Conservation (phyloP, 345 rosid species). For the Eucalyptus erythrocorys region DNA sequence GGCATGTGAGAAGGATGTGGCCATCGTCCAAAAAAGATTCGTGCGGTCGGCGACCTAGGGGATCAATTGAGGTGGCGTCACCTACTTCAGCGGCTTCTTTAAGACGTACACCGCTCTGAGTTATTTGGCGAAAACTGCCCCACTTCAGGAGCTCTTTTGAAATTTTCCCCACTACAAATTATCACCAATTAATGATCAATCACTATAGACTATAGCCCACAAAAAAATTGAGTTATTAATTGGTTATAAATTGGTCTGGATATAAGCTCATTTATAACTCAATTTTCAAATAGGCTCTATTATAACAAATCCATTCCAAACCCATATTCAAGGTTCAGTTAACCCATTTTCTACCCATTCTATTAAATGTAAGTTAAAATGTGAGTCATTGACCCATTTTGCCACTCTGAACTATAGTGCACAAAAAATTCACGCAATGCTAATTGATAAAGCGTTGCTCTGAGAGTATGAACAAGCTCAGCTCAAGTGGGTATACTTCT, state of each 20-base stretch:
- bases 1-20: background rate
- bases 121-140: background rate
- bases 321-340: background rate
- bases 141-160: background rate
- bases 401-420: background rate
- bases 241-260: background rate
- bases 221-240: background rate
- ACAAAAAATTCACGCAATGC: background rate
- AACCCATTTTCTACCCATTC: background rate
- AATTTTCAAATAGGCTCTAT: background rate
- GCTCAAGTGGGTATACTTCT: background rate
- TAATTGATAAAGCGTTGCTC: background rate
- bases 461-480: background rate
- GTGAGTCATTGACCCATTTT: background rate
- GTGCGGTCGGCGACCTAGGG: background rate
- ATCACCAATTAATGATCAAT: background rate
- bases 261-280: background rate
- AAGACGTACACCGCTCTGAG: background rate
- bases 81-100: background rate
- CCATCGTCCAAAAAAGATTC: background rate
- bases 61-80: background rate
- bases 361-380: no score
- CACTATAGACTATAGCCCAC: background rate
- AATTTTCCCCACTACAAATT: background rate
- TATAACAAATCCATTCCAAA: background rate